A percentile compares a stretch with the other conserved stretches of the same genome.
Conservation (phyloP, 306 rosid species). For the Alnus rubra region DNA sequence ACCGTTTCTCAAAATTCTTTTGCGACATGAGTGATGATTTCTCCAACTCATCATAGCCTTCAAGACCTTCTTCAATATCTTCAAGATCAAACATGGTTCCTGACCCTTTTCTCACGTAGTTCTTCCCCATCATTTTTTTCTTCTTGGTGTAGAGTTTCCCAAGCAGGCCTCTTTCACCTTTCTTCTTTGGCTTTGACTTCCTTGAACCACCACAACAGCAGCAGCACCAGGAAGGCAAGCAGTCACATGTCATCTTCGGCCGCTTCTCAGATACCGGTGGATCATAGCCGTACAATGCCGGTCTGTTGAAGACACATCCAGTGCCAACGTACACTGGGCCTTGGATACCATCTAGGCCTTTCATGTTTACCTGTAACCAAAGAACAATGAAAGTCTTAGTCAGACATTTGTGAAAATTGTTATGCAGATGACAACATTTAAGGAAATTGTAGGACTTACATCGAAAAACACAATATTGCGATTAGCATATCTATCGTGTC, state of each 20-base stretch:
- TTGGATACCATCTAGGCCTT: constrained; percentile 96
- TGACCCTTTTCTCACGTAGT: constrained; percentile 48
- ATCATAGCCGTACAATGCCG: constrained; percentile 83
- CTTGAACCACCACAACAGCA: constrained; percentile 69
- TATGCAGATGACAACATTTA: constrained; percentile 7
- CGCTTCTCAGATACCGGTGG: constrained; percentile 67
- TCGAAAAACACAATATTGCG: constrained; percentile 73
- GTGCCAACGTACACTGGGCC: constrained; percentile 94
- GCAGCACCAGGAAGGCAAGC: constrained; percentile 71
- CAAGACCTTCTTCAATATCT: constrained; percentile 73
- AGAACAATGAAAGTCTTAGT: constrained; percentile 30
- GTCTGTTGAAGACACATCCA: constrained; percentile 92
- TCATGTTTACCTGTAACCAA: constrained; percentile 76
- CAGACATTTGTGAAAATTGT: constrained; percentile 11
- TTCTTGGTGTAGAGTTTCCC: constrained; percentile 66
- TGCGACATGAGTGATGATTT: constrained; percentile 67
- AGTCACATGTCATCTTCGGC: constrained; percentile 79
- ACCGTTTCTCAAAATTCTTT: constrained; percentile 72
- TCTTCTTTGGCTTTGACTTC: constrained; percentile 82
- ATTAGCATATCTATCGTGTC: constrained; percentile 80
- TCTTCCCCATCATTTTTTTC: constrained; percentile 83
- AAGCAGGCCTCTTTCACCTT: constrained; percentile 57
- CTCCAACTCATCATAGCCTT: constrained; percentile 76
- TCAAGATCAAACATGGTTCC: constrained; percentile 62
- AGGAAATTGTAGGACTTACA: constrained; percentile 46